Base-by-base conservation (phyloP, 106 monocot species). In the Allium cepa region DNA sequence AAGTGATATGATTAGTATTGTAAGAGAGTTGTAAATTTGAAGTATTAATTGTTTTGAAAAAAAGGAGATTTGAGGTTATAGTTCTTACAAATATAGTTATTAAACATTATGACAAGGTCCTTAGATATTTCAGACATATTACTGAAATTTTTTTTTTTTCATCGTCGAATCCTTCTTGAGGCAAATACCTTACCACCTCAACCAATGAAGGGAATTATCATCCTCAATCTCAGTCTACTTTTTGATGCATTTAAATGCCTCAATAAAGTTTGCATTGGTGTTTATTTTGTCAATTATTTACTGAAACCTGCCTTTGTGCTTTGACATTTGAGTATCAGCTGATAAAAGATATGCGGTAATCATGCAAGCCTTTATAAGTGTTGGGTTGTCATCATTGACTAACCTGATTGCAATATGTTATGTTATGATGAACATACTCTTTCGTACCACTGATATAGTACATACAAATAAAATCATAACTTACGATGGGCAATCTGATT, bases 321-420 rank as follows among this genome's bases (percentile, higher is more conserved):
- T 76, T 9, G 28, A 14, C 9, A 49, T 6, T 45, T 68, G 66
- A 56, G 45, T 53, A 71, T 73, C 14, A 5, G 69, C 58, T 63
- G 75, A 66, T 45, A 71, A 52, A 64, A 78, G 66, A 68, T 60
- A 74, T 73, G 85, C 72, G 70, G 85, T 83, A 59, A 91, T 69
- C 83, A 95, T 46, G 71, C 88, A 95, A 63, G 91, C 85, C 73
- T 85, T 91, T 69, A 82, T 79, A 75, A 95, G 78, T n/a, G 69
- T 70, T 28, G 81, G 77, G 50, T 85, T 66, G 18, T 68, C 27
- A 71, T 82, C 48, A 49, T 85, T 79, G 66, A 83, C 77, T 64
- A 81, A 53, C 69, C 81, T 85, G 62, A 91, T 83, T 47, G 77
- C 64, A 66, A 87, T 22, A 74, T 94, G 94, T 69, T 88, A 70